Base-by-base conservation (phyloP, 2,329 filamentous ascomycete species). In the Fusarium citri region DNA sequence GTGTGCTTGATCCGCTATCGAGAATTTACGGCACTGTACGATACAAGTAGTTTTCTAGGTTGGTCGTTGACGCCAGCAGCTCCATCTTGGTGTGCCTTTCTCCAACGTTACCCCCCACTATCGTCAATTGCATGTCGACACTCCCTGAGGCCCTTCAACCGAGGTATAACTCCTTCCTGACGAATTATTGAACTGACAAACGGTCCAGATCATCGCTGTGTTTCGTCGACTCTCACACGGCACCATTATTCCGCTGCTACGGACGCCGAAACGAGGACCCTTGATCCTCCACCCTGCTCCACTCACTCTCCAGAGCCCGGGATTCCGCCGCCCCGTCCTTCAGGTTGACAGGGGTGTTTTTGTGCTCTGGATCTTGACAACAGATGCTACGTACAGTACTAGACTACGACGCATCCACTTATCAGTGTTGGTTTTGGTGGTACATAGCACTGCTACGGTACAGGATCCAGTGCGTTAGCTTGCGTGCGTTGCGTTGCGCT, bases 311-410 rank as follows among this genome's bases (percentile, higher is more conserved):
- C 26, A 47, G 41, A 31, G 47, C 59, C 41, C 14, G 41, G 20
- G 26, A 55, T 31, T 16, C 61, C 61, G 57, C 50, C 30, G 22
- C 43, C 59, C 71, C 68, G 56, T 68, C 71, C 62, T 56, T 64
- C 62, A 66, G 56, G 59, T 65, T 61, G 58, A 59, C 71, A 54
- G 60, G 63, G 59, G 59, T 59, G 23, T 34, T 23, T 23, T 18
- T 30, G 25, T 45, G 37, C 37, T 54, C 55, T 34, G 37, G 37
- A 55, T 40, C 50, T 53, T 34, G 25, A 31, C 18, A 47, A 18
- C 23, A 40, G 11, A 23, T 40, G 59, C 37, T n/a, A 57, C 25
- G 40, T 49, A 51, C 6, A 30, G 28, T 14, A 30, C 28, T 37
- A n/a, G 34, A 37, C 34, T n/a, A 37, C 34, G 34, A 11, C 18